Evolutionary conservation across 495 filamentous ascomycete species (phyloP), one percentile per base, ranked within the genome.

Genomic region (Penicillium silybi): DNA sequence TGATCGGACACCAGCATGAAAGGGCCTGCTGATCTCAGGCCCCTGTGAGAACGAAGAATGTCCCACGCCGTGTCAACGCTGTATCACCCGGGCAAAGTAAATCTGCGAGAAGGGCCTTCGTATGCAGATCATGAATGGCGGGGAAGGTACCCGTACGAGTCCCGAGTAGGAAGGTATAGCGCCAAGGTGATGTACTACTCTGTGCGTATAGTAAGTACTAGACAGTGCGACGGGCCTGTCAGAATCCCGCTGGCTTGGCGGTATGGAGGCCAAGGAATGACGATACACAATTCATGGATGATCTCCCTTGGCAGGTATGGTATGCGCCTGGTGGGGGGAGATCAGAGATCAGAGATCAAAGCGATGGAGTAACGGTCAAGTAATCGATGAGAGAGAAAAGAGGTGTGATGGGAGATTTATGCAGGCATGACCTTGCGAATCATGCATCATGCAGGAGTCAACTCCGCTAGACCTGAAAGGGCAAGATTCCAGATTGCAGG

Each of bases 401-500:
- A 39, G 37, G n/a, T 4, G 18, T 2, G 29, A 32, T 13, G 11
- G 9, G 29, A 10, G 29, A 19, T 18, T 16, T 6, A 39, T 39
- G 37, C n/a, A 16, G 16, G 37, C 37, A 39, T 39, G 16, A 39
- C 11, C 29, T 32, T 32, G 29, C 1, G 29, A 32, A 32, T 32
- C 29, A 32, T 32, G 29, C 29, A 32, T 32, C 9, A 32, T 2
- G 5, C n/a, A 9, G n/a, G n/a, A n/a, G n/a, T n/a, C n/a, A n/a
- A n/a, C 38, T 35, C 1, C 8, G 52, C 56, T 59, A 64, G 26
- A 15, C 56, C 57, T 8, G 19, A 50, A 50, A 25, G 41, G 57
- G 62, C 22, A 65, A 56, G 29, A 35, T 65, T 65, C 62, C 52
- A 65, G 62, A 65, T 25, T 27, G 15, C 54, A 44, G 46, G 43